phyloP scores from a whole-genome alignment of 1,284 basidiomycete genomes.

The Psilocybe mexicana region DNA sequence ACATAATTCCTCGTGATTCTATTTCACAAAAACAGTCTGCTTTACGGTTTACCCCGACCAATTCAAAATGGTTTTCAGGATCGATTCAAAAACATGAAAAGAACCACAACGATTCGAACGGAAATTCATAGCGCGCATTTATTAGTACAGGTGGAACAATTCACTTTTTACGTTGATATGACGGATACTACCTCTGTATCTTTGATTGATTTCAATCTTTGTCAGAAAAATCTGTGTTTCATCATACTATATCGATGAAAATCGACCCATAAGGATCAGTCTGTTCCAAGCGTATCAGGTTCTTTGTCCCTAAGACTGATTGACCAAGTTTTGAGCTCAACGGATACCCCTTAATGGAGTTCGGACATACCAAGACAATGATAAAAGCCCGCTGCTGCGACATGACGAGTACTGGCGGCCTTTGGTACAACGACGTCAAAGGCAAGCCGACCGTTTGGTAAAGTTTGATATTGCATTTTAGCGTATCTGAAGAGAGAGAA shows the following conservation, averaged over 20 bases:
- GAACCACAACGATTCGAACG: background rate
- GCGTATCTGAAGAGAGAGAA: constrained; percentile 53
- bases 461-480: constrained; percentile 69
- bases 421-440: constrained; percentile 70
- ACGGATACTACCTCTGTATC: too few relatives aligned
- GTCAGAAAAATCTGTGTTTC: too few relatives aligned
- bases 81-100: background rate
- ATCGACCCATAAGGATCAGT: constrained; percentile 25
- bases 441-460: constrained; percentile 46
- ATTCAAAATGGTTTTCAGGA: background rate
- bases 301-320: constrained; percentile 32
- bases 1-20: background rate
- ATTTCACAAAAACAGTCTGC: background rate
- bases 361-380: constrained; percentile 69
- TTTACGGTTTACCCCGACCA: background rate
- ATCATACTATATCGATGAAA: constrained; percentile 24
- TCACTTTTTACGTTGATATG: too few relatives aligned
- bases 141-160: too few relatives aligned
- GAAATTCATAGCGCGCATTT: too few relatives aligned
- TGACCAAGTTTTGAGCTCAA: background rate
- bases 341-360: constrained; percentile 4
- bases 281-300: constrained; percentile 29
- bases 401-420: constrained; percentile 65
- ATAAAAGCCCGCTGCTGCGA: constrained; percentile 78
- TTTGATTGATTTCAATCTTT: too few relatives aligned